Evolutionary conservation across 2,329 filamentous ascomycete genomes (phyloP), one percentile per base, ranked within the genome.

Genomic region (Talaromyces sp.): DNA sequence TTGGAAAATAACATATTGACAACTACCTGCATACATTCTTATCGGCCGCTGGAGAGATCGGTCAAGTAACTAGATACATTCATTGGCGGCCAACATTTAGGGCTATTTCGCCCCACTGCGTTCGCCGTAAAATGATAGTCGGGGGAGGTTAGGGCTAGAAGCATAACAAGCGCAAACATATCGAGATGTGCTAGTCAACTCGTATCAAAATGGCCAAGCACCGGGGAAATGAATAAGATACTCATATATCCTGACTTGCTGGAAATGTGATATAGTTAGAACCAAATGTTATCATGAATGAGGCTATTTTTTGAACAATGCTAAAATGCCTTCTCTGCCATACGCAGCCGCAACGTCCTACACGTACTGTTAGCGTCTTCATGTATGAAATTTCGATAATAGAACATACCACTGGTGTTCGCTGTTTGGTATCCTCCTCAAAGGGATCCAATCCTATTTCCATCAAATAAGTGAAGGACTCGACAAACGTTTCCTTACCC

Each of bases 401-500:
- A 36, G 11, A 15, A 15, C 59, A 36, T 38, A 61, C 59, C 40
- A 61, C n/a, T 49, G 59, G 29, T 8, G 68, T 69, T 7, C 67
- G 54, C 53, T 70, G 68, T 34, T 49, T 53, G 5, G 22, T 45
- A 65, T 70, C 68, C 51, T 69, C 68, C 13, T 56, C 10, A 65
- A 69, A 67, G 19, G 68, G 68, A 54, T 70, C 65, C 19, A 69
- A 63, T 17, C 65, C 65, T 8, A 60, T 31, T 15, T 19, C 22
- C 25, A 66, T 61, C 54, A 40, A n/a, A 34, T 29, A 22, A 17
- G 19, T 7, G 3, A 38, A 34, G 17, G 34, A 15, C 13, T 34
- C 22, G 19, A 4, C 29, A 51, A 25, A 15, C 10, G 25, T 25
- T 13, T 49, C 58, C n/a, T 36, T 38, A 40, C 58, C 40, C n/a